Conservation (phyloP, 2,329 filamentous ascomycete species). For the Capronia epimyces region DNA sequence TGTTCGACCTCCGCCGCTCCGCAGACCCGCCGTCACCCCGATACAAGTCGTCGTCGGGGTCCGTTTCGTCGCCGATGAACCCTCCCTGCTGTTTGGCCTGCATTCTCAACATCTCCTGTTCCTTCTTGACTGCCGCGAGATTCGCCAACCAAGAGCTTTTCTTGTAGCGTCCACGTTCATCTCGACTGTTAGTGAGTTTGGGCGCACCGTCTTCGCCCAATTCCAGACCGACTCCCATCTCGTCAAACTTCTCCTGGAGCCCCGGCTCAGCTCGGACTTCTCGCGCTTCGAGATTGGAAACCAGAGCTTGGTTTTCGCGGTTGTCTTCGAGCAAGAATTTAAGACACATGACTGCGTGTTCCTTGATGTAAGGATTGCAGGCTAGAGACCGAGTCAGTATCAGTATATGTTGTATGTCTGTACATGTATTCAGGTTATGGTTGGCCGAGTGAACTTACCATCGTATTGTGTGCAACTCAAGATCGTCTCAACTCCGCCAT, state of each 20-base stretch:
- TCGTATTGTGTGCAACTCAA: conserved; percentile 88
- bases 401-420: no score
- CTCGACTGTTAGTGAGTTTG: not conserved
- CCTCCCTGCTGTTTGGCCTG: not conserved
- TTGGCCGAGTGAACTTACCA: conserved; percentile 52
- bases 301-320: conserved; percentile 50
- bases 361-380: conserved; percentile 81
- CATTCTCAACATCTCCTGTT: not conserved
- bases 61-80: not conserved
- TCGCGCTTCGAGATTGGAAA: conserved; percentile 44
- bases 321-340: conserved; percentile 60
- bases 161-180: not conserved
- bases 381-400: conserved; percentile 5
- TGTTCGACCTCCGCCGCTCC: not conserved
- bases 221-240: conserved; percentile 41
- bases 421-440: not conserved
- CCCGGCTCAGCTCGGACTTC: conserved; percentile 37
- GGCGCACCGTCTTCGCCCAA: conserved; percentile 34
- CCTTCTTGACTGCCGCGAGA: not conserved
- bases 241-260: conserved; percentile 38
- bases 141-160: not conserved
- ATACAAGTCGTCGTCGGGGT: not conserved
- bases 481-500: conserved; percentile 80
- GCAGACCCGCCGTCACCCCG: not conserved
- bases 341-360: conserved; percentile 82